Conservation (phyloP, 306 rosid species). For the Fragaria vesca region DNA sequence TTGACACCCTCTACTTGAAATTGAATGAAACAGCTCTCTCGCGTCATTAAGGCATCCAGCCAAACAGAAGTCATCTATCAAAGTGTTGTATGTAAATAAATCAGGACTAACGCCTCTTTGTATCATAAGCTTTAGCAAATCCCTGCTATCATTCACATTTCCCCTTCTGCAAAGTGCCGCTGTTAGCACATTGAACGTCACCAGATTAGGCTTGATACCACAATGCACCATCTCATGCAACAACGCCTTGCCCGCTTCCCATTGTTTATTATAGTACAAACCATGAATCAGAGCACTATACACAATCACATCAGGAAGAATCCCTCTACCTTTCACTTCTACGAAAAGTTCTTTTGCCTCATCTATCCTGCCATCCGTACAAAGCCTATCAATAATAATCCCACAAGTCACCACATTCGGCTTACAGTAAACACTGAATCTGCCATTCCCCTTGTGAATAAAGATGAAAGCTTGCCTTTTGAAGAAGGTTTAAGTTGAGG, state of each 20-base stretch:
- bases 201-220: conserved; percentile 43
- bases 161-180: conserved; percentile 38
- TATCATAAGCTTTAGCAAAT: conserved; percentile 35
- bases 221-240: conserved; percentile 45
- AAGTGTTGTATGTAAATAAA: conserved; percentile 27
- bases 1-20: conserved; percentile 31
- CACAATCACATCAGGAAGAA: conserved; percentile 34
- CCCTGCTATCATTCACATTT: conserved; percentile 32
- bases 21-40: conserved; percentile 26
- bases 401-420: conserved; percentile 32
- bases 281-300: conserved; percentile 47
- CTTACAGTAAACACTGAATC: conserved; percentile 25
- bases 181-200: conserved; percentile 39
- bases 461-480: conserved; percentile 22
- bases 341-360: conserved; percentile 40
- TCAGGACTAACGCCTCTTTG: conserved; percentile 32
- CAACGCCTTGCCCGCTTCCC: conserved; percentile 38
- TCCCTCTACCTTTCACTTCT: conserved; percentile 38
- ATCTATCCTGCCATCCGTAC: conserved; percentile 41
- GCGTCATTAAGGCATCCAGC: conserved; percentile 37
- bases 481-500: too few relatives aligned
- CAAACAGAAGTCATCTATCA: conserved; percentile 44
- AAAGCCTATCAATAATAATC: conserved; percentile 43
- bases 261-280: conserved; percentile 34
- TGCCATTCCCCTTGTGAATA: conserved; percentile 22